Evolutionary conservation across 140 eudicot species (phyloP), one percentile per base, ranked within the genome.

Genomic region (Flaveria floridana): DNA sequence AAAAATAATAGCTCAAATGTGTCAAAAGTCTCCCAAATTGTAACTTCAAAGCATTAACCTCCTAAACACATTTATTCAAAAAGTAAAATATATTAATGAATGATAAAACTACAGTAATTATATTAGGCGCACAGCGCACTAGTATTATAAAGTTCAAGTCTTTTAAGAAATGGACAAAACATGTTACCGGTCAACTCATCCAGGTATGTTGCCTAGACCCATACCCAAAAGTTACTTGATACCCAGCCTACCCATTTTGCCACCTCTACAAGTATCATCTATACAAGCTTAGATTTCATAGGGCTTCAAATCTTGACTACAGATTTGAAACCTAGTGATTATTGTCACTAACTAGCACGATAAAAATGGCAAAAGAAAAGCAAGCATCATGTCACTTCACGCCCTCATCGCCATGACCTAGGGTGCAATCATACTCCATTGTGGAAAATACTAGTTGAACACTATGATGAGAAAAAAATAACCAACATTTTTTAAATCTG

Each of bases 341-440:
- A 34, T 1, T 5, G 46, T 70, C 76, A 47, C 77, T 47, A 47
- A 69, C 15, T 48, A 61, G 4, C 44, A 59, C 58, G 34, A 47
- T 37, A 48, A 20, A 48, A 13, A 20, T 61, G 57, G 66, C 82
- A 78, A 59, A 78, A 47, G 44, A 71, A 70, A 68, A 61, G 50
- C 82, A 78, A 48, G 62, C 77, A 70, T 70, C 77, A 70, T 37
- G 57, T 47, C 53, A 70, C 47, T 59, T 77, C 81, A 77, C 2
- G 70, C 81, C 63, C 63, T 72, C 72, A 78, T 46, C 18, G 9
- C 28, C 71, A 19, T 48, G 72, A 78, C 72, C 82, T 78, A 78
- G 72, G 65, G 76, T 77, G 81, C 81, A 77, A 77, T 68, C 81
- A 68, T 44, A 69, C 59, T 70, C 77, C 82, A 78, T 59, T 61